Evolutionary conservation across 2,329 filamentous ascomycete species (phyloP).

Genomic region (Allantophomopsis cytisporea): DNA sequence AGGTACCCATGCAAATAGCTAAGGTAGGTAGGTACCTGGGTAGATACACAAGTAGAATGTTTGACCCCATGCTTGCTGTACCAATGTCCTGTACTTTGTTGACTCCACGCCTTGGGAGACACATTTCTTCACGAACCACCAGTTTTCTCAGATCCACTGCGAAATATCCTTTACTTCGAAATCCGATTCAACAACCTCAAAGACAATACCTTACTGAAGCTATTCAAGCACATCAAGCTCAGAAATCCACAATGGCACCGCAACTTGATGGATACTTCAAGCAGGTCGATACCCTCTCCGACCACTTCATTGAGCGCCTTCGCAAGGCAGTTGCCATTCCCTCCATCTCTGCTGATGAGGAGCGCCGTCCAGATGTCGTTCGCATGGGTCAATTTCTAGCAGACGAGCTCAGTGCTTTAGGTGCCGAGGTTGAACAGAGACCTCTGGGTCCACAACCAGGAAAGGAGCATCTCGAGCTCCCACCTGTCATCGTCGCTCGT

Average conservation of each 20-base stretch:
- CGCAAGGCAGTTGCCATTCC: slow-evolving; percentile 90
- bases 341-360: slow-evolving; percentile 85
- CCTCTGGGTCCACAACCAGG: slow-evolving; percentile 84
- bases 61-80: neutral
- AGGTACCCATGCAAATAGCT: too few relatives aligned
- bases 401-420: slow-evolving; percentile 67
- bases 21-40: too few relatives aligned
- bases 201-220: slow-evolving; percentile 13
- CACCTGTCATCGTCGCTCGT: slow-evolving; percentile 80
- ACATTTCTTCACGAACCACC: too few relatives aligned
- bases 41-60: too few relatives aligned
- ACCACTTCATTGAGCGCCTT: slow-evolving; percentile 79
- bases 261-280: slow-evolving; percentile 87
- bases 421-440: slow-evolving; percentile 77
- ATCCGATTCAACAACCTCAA: neutral
- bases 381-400: slow-evolving; percentile 92
- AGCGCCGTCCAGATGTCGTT: slow-evolving; percentile 80
- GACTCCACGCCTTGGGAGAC: too few relatives aligned
- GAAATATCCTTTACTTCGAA: too few relatives aligned
- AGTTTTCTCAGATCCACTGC: too few relatives aligned
- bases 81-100: too few relatives aligned
- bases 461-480: slow-evolving; percentile 80
- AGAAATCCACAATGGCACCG: slow-evolving; percentile 60
- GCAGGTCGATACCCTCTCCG: slow-evolving; percentile 71
- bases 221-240: slow-evolving; percentile 36